phyloP scores from a whole-genome alignment of 345 rosid species.

The Euclidium syriacum region DNA sequence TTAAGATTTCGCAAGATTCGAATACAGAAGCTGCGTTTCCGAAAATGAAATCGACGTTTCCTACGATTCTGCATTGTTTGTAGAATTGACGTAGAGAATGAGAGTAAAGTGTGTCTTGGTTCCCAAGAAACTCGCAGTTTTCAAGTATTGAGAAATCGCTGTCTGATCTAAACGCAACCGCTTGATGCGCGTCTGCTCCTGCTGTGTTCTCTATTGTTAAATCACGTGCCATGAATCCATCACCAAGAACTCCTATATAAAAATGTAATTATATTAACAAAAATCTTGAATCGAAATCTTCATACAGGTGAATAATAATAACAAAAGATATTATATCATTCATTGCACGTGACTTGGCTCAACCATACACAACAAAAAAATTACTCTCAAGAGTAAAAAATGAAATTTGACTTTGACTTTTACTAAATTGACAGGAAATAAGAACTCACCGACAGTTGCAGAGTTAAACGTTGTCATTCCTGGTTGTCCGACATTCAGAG shows the following conservation, averaged over 20 bases:
- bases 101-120: slow-evolving; percentile 84
- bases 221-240: slow-evolving; percentile 93
- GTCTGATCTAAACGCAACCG: slow-evolving; percentile 89
- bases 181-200: slow-evolving; percentile 79
- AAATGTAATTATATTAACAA: not conserved
- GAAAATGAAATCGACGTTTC: slow-evolving; percentile 90
- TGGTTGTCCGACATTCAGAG: slow-evolving; percentile 41
- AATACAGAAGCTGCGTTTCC: slow-evolving; percentile 83
- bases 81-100: slow-evolving; percentile 85
- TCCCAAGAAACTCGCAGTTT: slow-evolving; percentile 83
- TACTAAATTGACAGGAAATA: not conserved
- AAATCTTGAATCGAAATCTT: not conserved
- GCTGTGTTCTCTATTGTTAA: slow-evolving; percentile 82
- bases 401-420: not conserved
- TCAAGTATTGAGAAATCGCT: slow-evolving; percentile 71
- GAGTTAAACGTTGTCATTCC: slow-evolving; percentile 66
- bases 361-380: too few relatives aligned
- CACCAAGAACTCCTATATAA: slow-evolving; percentile 65
- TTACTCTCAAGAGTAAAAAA: not conserved
- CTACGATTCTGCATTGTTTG: slow-evolving; percentile 68
- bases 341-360: too few relatives aligned
- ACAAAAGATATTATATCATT: too few relatives aligned
- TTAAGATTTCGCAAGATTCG: slow-evolving; percentile 54
- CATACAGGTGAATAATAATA: too few relatives aligned
- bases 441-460: slow-evolving; percentile 71